A percentile compares a stretch with the other conserved stretches of the same genome.
These are phyloP conservation scores for Stygiomarasmius scandens DNA, from an alignment of 1,284 basidiomycete genomes.

Conservation along the genomic window DNA sequence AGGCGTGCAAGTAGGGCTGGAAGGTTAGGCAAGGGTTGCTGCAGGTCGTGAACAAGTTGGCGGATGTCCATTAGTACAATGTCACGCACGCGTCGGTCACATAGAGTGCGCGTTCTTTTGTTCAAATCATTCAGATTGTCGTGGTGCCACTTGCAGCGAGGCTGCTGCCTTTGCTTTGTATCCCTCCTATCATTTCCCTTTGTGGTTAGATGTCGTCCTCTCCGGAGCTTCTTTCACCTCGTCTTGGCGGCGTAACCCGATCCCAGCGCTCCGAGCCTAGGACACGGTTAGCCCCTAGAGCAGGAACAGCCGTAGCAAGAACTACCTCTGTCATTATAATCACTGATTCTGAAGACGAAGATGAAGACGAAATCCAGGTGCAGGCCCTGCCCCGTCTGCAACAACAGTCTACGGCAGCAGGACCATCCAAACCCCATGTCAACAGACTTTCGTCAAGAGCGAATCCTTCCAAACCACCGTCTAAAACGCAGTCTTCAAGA, in stretches of 20 bases:
- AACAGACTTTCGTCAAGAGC: neutral
- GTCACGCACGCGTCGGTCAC: conserved; percentile 8
- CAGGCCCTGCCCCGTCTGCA: neutral
- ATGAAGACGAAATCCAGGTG: neutral
- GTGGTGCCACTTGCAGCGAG: no score
- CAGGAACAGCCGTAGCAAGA: neutral
- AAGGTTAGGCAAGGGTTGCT: conserved; percentile 53
- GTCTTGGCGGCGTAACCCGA: neutral
- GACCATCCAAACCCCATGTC: neutral
- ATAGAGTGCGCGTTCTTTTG: neutral
- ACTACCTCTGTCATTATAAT: conserved; percentile 7
- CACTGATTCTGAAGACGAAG: conserved; percentile 11
- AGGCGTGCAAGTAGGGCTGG: conserved; percentile 57
- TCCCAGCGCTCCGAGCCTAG: neutral
- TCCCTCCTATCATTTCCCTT: neutral
- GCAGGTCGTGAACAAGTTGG: conserved; percentile 53
- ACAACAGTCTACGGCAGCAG: neutral
- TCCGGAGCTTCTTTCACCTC: neutral
- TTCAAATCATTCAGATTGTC: neutral
- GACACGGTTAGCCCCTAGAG: neutral
- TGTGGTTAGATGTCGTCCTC: conserved; percentile 1
- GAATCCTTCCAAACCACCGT: neutral
- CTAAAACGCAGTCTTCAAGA: neutral
- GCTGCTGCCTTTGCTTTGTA: no score
- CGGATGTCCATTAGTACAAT: conserved; percentile 34